Base-by-base conservation (phyloP, 164 flowering plant species). In the Brasenia schreberi region DNA sequence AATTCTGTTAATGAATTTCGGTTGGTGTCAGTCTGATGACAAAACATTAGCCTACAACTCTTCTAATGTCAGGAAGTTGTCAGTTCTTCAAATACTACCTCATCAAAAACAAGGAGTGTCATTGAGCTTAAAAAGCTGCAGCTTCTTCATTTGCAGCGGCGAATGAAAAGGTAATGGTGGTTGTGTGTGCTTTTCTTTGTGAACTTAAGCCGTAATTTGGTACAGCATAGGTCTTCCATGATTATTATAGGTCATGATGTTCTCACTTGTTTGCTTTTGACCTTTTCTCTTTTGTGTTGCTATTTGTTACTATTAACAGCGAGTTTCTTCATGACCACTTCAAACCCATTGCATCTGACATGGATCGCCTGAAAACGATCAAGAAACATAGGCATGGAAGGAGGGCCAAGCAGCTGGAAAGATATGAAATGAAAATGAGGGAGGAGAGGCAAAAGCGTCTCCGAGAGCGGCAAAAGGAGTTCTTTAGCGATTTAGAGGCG, bases 61-160 rank as follows among this genome's bases (percentile, higher is more conserved):
- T 61, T 10, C 63, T 18, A 64, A 62, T 12, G 76, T 72, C 83
- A 95, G 97, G 94, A 87, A 66, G 80, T 72, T 68, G 99, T 92
- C 68, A 95, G 85, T 75, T 88, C 92, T 12, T 92, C 97, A 56
- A 96, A 88, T 69, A 88, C 89, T 76, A 85, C 87, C 67, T 87
- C 94, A 70, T 86, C 95, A 27, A 91, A 87, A 74, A 95, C 99
- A 65, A 91, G 76, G 80, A 95, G 96, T 84, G 96, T 95, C 27
- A 95, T 95, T 76, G 99, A 95, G 75, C 73, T 92, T 79, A 95
- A 95, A 77, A 95, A 95, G 75, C 97, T 95, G 68, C 96, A 89
- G 75, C 75, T 95, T 67, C 80, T 95, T 73, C 80, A 79, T 70
- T 92, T 95, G 76, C 99, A 95, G 74, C 87, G 96, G 7, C 90